Conservation (phyloP, 768 basidiomycete genomes). For the Boletellus emodensis region DNA sequence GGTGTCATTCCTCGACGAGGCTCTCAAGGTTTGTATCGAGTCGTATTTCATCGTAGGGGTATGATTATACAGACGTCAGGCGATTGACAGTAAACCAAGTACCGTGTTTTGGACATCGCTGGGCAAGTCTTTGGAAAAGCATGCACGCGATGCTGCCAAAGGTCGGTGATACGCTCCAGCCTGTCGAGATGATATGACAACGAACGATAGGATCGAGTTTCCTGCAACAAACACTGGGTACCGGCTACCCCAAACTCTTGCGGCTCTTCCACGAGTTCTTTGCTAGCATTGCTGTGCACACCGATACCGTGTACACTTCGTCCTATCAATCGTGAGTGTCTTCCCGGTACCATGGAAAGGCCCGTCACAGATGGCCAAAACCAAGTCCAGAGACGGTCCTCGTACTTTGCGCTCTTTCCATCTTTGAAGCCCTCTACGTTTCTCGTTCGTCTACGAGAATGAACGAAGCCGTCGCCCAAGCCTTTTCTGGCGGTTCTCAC, state of each 20-base stretch:
- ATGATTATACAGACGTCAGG: conserved; percentile 38
- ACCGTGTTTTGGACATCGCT: conserved; percentile 87
- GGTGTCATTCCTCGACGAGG: conserved; percentile 82
- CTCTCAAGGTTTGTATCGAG: conserved; percentile 69
- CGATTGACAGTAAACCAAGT: conserved; percentile 88
- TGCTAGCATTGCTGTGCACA: conserved; percentile 89
- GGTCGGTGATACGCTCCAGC: conserved; percentile 39
- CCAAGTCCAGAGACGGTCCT: conserved; percentile 88
- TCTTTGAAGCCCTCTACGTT: conserved; percentile 86
- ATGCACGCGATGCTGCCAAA: conserved; percentile 75
- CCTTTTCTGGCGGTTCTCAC: conserved; percentile 68
- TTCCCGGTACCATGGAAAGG: neutral
- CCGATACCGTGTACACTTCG: conserved; percentile 87
- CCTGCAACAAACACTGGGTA: conserved; percentile 82
- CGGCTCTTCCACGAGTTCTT: conserved; percentile 97
- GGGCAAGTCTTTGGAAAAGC: conserved; percentile 74
- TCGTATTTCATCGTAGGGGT: neutral
- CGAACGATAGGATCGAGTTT: conserved; percentile 69
- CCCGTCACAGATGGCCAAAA: neutral
- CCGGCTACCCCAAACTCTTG: conserved; percentile 82
- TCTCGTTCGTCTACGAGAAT: conserved; percentile 78
- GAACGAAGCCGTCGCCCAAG: conserved; percentile 74
- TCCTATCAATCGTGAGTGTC: conserved; percentile 71
- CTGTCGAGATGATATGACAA: conserved; percentile 3
- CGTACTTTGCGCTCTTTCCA: conserved; percentile 75